These are phyloP conservation scores for Iberis pinnata DNA, from an alignment of 345 rosid species.

Conservation along the genomic window DNA sequence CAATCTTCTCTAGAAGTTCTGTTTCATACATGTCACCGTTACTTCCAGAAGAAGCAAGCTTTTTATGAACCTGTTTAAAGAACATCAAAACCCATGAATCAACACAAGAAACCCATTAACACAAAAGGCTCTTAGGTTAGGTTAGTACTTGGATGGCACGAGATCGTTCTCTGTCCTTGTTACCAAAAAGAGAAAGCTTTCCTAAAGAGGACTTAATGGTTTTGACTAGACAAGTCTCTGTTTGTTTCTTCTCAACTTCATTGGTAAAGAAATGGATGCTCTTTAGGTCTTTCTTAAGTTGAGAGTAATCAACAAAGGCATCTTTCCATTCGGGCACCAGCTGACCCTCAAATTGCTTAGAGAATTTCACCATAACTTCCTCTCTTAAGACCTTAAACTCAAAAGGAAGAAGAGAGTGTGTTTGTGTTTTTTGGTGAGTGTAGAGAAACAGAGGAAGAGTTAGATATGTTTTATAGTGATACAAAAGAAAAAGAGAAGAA, in stretches of 20 bases:
- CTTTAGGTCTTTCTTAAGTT: conserved; percentile 81
- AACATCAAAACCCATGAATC: neutral
- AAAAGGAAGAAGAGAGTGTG: conserved; percentile 14
- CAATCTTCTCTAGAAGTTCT: conserved; percentile 70
- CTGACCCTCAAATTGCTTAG: conserved; percentile 85
- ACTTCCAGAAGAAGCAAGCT: conserved; percentile 58
- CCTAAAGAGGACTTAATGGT: conserved; percentile 41
- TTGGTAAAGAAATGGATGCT: conserved; percentile 39
- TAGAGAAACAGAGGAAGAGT: conserved; percentile 30
- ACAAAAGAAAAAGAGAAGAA: conserved; percentile 28
- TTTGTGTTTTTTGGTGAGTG: conserved; percentile 37
- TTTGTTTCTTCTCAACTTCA: conserved; percentile 14
- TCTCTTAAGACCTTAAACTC: conserved; percentile 13
- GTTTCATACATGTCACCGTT: conserved; percentile 72
- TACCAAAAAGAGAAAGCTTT: conserved; percentile 40
- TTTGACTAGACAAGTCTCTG: conserved; percentile 24
- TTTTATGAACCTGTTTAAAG: conserved; percentile 63
- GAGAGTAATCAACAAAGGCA: conserved; percentile 88
- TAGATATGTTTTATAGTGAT: conserved; percentile 43
- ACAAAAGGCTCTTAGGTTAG: neutral
- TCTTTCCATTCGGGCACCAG: conserved; percentile 99
- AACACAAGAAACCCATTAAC: neutral
- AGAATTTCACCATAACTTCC: conserved; percentile 68
- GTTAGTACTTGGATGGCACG: conserved; percentile 62
- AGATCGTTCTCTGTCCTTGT: conserved; percentile 37